These are phyloP conservation scores for Kazachstania taianensis DNA, from an alignment of 805 yeast genomes.

Conservation along the genomic window DNA sequence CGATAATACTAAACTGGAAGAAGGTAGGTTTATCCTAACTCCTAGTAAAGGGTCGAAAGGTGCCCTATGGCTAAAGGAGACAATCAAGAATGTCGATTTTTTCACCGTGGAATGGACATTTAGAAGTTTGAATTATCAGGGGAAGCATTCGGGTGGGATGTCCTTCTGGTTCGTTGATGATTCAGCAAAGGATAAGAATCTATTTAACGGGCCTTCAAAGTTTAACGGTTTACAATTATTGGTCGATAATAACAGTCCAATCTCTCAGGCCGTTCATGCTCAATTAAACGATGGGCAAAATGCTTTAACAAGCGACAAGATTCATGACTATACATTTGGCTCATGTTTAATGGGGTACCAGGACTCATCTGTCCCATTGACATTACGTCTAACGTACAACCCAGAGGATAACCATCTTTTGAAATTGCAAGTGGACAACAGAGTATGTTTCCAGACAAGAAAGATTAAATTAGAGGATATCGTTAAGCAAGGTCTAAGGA, in stretches of 20 bases:
- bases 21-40: conserved; percentile 47
- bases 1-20: conserved; percentile 35
- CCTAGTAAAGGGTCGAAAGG: conserved; percentile 36
- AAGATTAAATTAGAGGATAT: conserved; percentile 33
- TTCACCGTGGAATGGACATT: conserved; percentile 57
- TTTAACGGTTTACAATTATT: conserved; percentile 60
- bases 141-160: conserved; percentile 42
- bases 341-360: conserved; percentile 50
- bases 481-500: no score
- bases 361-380: conserved; percentile 61
- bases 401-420: conserved; percentile 30
- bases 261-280: conserved; percentile 46
- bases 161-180: conserved; percentile 45
- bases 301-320: conserved; percentile 17
- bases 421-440: conserved; percentile 63
- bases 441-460: conserved; percentile 58
- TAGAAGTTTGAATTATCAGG: conserved; percentile 47
- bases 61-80: conserved; percentile 35
- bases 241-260: conserved; percentile 41
- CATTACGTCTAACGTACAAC: conserved; percentile 53
- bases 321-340: conserved; percentile 37
- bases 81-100: conserved; percentile 24
- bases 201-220: conserved; percentile 45
- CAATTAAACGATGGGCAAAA: conserved; percentile 50
- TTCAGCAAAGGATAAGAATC: conserved; percentile 21